phyloP scores from a whole-genome alignment of 208 protist genomes.

The Trypanosoma scelopori region DNA sequence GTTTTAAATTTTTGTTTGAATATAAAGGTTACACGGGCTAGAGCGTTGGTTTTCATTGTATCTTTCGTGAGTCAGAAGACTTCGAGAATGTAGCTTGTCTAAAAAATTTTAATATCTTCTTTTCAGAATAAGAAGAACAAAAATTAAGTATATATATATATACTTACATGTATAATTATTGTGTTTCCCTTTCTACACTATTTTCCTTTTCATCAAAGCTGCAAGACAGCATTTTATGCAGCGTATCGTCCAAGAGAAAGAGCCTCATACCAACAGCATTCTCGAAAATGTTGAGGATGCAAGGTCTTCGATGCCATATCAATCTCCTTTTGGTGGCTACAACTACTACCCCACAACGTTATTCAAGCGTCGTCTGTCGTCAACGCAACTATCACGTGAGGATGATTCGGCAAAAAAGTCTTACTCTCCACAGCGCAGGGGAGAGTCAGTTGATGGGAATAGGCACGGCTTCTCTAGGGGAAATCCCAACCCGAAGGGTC shows the following conservation, averaged over 20 bases:
- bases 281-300: constrained; percentile 2
- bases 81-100: too few species aligned
- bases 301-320: constrained; percentile 1
- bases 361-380: constrained; percentile 33
- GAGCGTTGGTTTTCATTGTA: too few species aligned
- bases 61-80: too few species aligned
- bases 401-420: not conserved
- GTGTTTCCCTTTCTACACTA: constrained; percentile 4
- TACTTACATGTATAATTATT: constrained; percentile 21
- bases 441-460: not conserved
- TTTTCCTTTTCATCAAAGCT: constrained; percentile 20
- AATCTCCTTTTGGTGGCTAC: constrained; percentile 34
- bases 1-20: too few species aligned
- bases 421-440: not conserved
- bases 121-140: not conserved
- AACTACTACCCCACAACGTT: constrained; percentile 49
- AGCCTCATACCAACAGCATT: not conserved
- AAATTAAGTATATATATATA: constrained; percentile 10
- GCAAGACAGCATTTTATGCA: constrained; percentile 12
- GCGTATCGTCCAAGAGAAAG: not conserved
- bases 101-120: too few species aligned
- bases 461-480: not conserved
- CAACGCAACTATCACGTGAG: not conserved
- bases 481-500: not conserved
- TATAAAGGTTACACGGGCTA: too few species aligned